Evolutionary conservation across 2,329 filamentous ascomycete species (phyloP), one percentile per base, ranked within the genome.

Genomic region (Ophiognomonia clavigignenti-juglandacearum): DNA sequence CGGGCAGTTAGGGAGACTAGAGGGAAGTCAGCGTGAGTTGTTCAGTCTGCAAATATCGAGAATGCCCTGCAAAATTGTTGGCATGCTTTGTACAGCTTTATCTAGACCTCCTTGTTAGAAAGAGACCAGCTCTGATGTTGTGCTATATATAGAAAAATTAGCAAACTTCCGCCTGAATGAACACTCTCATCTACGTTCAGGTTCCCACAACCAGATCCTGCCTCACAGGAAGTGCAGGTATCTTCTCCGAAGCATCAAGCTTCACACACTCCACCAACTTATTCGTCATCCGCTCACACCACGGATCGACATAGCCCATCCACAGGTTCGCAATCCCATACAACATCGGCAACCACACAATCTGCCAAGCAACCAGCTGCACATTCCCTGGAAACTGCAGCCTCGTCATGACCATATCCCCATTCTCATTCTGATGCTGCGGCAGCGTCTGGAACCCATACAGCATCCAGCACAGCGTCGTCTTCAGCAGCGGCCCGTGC

Each of bases 401-500:
- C 47, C 49, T 31, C 16, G 66, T 63, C 6, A 63, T 63, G 6
- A 50, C 51, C 19, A 47, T 40, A 19, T 67, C 58, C 38, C 66
- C 65, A 14, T 69, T 55, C 20, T 64, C 64, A 43, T 68, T 63
- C 32, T 53, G 55, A 18, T 63, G 60, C 47, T 67, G 59, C 9
- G 63, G 62, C 11, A 68, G 65, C 2, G 63, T 56, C 39, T 56
- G 56, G 38, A 73, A 61, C 14, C 75, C 70, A 51, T 74, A 83
- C 11, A 82, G 64, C 67, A 83, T 71, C 76, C 78, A 83, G 22
- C 76, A 74, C 13, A 84, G 66, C 7, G 82, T 61, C 20, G 73
- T 76, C 47, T 80, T 75, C 54, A 83, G 72, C 24, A 84, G 67
- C 1, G 75, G 73, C 35, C 80, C 81, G 61, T 85, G 81, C 18